Evolutionary conservation across 805 yeast genomes (phyloP).

Genomic region (Priceomyces haplophilus): DNA sequence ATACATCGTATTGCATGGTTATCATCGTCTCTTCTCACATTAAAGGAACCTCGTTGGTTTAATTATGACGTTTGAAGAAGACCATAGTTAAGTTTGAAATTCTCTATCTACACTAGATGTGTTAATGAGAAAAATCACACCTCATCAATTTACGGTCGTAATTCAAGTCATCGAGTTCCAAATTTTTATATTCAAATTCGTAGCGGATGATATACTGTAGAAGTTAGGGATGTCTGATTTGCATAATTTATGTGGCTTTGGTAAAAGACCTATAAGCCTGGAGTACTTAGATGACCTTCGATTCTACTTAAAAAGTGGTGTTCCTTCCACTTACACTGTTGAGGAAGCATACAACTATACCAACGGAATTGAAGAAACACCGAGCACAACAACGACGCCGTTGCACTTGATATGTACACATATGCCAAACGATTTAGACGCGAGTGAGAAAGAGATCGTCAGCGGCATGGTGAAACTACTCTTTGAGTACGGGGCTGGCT

Average conservation of each 20-base stretch:
- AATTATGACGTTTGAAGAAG: too few species aligned
- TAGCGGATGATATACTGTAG: too few species aligned
- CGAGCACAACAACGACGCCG: conserved; percentile 71
- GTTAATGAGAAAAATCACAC: too few species aligned
- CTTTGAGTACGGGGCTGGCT: conserved; percentile 87
- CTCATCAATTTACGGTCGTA: background rate
- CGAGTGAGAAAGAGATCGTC: conserved; percentile 44
- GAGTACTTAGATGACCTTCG: conserved; percentile 44
- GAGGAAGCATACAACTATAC: conserved; percentile 69
- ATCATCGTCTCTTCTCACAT: too few species aligned
- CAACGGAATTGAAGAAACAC: conserved; percentile 36
- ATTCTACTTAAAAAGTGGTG: conserved; percentile 54
- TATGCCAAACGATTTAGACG: conserved; percentile 44
- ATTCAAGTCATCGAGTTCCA: background rate
- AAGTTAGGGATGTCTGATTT: conserved; percentile 56
- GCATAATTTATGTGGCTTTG: conserved; percentile 59
- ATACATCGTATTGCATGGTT: too few species aligned
- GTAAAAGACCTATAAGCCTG: conserved; percentile 49
- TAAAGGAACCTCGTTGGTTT: too few species aligned
- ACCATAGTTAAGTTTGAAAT: too few species aligned
- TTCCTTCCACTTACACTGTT: conserved; percentile 79
- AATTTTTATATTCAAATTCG: background rate
- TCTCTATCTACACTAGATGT: too few species aligned
- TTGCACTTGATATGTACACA: conserved; percentile 65
- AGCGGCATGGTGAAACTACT: conserved; percentile 57